Evolutionary conservation across 2,329 filamentous ascomycete species (phyloP), one percentile per base, ranked within the genome.

Genomic region (Penicillium sp.): DNA sequence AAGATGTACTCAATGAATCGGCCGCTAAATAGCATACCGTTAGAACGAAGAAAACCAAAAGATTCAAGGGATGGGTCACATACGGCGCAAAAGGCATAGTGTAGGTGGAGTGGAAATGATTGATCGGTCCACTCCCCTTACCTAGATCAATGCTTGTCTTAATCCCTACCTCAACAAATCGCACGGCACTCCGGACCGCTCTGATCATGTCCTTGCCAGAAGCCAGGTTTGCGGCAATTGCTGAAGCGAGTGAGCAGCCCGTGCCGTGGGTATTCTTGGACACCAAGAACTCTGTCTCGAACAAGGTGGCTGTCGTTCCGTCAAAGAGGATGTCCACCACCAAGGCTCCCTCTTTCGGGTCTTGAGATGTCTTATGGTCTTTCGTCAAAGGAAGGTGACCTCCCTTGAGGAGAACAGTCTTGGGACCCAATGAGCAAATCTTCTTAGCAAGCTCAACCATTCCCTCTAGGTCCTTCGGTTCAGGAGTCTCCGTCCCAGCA

Each of bases 241-340:
- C 86, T 42, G 86, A 96, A 41, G 94, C 94, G 59, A 97, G 82
- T 10, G 92, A 96, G 71, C 94, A 99, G 4, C 94, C 94, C 0
- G 94, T 97, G 0, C 94, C 94, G 69, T 99, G 94, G 0, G 93
- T 97, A 70, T 93, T 93, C 59, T 81, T 88, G 9, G 89, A 91
- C 10, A 81, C 76, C 61, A 91, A 81, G 70, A 89, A 97, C 5
- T 82, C 80, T 39, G 86, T 89, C 73, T 92, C 83, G 49, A 96
- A 82, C 39, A 86, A 78, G 1, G 85, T 79, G 0, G 82, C 73
- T n/a, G 82, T 74, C 0, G 77, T 79, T 0, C 81, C 81, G 7
- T 90, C 89, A 43, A 86, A 85, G 6, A 96, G 81, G 4, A 97
- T 82, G 70, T 97, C 91, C 29, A 96, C 82, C 1, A 97, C 86